Evolutionary conservation across 176 grass and related monocot species (phyloP), one percentile per base, ranked within the genome.

Genomic region (Hyparrhenia diplandra): DNA sequence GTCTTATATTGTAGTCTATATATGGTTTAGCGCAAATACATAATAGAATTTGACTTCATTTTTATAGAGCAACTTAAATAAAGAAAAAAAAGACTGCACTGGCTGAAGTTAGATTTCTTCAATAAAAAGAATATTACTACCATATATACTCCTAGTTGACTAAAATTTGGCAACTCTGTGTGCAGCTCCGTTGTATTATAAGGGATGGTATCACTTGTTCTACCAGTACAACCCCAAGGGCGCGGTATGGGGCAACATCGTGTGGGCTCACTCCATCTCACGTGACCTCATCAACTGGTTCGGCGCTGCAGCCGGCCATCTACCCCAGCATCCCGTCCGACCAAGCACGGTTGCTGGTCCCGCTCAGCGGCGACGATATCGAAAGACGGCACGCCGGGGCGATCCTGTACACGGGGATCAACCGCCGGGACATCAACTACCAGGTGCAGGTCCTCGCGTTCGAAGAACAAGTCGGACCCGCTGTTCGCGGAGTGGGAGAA

Each of bases 221-320:
- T 97, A 97, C 60, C 93, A 90, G 40, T 96, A 96, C 83, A 96
- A 96, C 37, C 93, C 93, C 2, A 88, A 83, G 55, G 88, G 85
- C 24, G 75, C 93, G 0, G 87, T 90, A 4, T 96, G 93, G 93
- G 93, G 88, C 2, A 93, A 90, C 82, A 90, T 92, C 4, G 83
- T 87, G 37, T 96, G 93, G 93, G 93, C 90, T 0, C 93, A 97
- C 85, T 93, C 90, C 3, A 66, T 97, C 14, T 92, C 90, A 2
- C 85, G 6, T 0, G 84, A 92, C 41, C 80, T 92, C 35, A 87
- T 92, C 63, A 87, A 92, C 45, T 92, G 87, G 90, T 43, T 84
- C 1, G n/a, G 36, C 87, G 4, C 71, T 92, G 3, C 84, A 89
- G 28, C 37, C 84, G 0, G 87, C 90, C 8, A 89, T 92, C 34